Conservation (phyloP, 2,329 filamentous ascomycete species). For the Colletotrichum nymphaeae region DNA sequence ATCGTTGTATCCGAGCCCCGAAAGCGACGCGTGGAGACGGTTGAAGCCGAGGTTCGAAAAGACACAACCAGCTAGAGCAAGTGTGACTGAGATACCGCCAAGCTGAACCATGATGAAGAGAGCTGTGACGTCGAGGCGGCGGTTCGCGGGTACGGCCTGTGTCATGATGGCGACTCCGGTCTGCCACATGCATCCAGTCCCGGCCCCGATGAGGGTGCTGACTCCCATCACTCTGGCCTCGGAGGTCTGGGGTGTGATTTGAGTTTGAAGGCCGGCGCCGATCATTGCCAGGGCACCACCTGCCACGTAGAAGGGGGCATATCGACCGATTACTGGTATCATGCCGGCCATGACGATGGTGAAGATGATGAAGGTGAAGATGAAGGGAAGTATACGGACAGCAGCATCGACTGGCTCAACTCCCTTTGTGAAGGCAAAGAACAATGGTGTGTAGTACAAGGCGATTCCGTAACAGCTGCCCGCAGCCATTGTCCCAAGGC, state of each 20-base stretch:
- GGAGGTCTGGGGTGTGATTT: conserved; percentile 40
- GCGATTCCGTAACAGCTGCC: conserved; percentile 51
- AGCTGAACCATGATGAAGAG: conserved; percentile 49
- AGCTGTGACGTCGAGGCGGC: conserved; percentile 43
- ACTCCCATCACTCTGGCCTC: conserved; percentile 45
- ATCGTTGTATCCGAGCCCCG: conserved; percentile 36
- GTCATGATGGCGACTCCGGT: conserved; percentile 42
- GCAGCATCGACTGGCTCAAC: conserved; percentile 54
- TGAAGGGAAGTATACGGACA: conserved; percentile 55
- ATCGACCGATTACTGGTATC: conserved; percentile 51
- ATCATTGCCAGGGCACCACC: conserved; percentile 42
- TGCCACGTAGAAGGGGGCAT: conserved; percentile 46
- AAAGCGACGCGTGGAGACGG: conserved; percentile 37
- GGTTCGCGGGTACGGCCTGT: conserved; percentile 38
- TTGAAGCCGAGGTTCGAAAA: conserved; percentile 46
- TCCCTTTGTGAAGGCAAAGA: conserved; percentile 62
- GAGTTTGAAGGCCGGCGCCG: conserved; percentile 41
- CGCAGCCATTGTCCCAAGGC: conserved; percentile 50
- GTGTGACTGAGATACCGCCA: conserved; percentile 41
- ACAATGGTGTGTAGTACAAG: conserved; percentile 66
- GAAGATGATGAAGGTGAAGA: conserved; percentile 50
- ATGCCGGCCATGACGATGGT: conserved; percentile 50
- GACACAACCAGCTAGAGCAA: conserved; percentile 43
- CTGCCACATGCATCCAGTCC: conserved; percentile 46
- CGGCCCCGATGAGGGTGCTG: conserved; percentile 45